Base-by-base conservation (phyloP, 2,329 filamentous ascomycete genomes). In the Fusarium camptoceras region DNA sequence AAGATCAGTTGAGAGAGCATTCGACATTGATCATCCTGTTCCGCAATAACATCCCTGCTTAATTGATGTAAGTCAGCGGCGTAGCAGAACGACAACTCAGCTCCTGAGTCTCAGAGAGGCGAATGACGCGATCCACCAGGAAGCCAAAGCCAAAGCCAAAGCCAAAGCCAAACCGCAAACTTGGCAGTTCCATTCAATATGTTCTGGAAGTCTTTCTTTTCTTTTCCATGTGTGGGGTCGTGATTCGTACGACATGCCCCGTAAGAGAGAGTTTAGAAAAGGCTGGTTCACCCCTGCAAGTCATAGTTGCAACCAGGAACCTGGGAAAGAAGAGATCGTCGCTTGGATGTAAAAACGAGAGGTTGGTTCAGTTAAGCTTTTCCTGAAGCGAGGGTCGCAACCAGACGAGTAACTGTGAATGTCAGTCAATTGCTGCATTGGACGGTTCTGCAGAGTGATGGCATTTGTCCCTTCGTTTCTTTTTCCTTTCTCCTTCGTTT, bases 151-250 rank as follows among this genome's bases (percentile, higher is more conserved):
- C 34, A 37, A 37, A 37, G 37, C 51, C 44, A 57, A 54, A 31
- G 27, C 18, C 34, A 37, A 37, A 37, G 37, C 51, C 44, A 57
- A 54, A 31, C 28, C 14, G 24, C 43, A 59, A 68, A 48, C 63
- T 55, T 59, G 62, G 57, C 41, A 70, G 25, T 54, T 37, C 27
- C 22, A 37, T 37, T 34, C 53, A 55, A 55, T 43, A 37, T 59
- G 63, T 66, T 63, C 51, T 57, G 43, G 64, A 70, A 55, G 55
- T 27, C 22, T 59, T 57, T 55, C 24, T 28, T 59, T 58, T 48
- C 55, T 55, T 56, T 57, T 57, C n/a, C 34, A 43, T 30, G 53
- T 24, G 56, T 59, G 62, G 51, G 50, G 44, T 44, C 25, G 8
- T 12, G 47, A 25, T 31, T 31, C 47, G 28, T 24, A 43, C 28